A percentile compares a stretch with the other conserved stretches of the same genome.
These are phyloP conservation scores for Alternaria consortialis DNA, from an alignment of 2,329 filamentous ascomycete genomes.

Conservation along the genomic window DNA sequence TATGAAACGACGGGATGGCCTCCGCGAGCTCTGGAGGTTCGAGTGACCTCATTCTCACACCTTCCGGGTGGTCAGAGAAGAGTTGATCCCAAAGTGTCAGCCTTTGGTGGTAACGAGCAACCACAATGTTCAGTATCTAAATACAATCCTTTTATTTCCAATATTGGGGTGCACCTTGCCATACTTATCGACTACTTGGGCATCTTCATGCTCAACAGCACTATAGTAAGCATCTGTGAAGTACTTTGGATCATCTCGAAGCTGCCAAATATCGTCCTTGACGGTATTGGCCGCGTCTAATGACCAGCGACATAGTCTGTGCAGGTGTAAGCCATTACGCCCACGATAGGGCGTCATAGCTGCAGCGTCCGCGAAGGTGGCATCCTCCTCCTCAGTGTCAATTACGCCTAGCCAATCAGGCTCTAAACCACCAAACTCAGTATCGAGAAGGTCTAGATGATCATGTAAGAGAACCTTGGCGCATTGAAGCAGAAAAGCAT, in stretches of 20 bases:
- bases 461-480: background rate
- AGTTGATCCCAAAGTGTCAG: background rate
- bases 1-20: background rate
- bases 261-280: background rate
- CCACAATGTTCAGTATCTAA: background rate
- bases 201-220: background rate
- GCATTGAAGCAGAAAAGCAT: background rate
- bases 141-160: background rate
- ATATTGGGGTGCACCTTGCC: no score
- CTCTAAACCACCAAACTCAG: no score
- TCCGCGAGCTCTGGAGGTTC: background rate
- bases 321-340: background rate
- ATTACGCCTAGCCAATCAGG: no score
- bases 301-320: background rate
- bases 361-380: no score
- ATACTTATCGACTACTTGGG: background rate
- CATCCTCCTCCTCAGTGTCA: no score
- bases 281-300: background rate
- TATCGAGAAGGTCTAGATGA: background rate
- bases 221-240: background rate
- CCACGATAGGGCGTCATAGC: no score
- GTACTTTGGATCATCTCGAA: background rate
- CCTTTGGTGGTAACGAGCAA: background rate
- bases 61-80: background rate
- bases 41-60: background rate